These are phyloP conservation scores for Rubia balearica DNA, from an alignment of 305 asterid species.

Conservation along the genomic window DNA sequence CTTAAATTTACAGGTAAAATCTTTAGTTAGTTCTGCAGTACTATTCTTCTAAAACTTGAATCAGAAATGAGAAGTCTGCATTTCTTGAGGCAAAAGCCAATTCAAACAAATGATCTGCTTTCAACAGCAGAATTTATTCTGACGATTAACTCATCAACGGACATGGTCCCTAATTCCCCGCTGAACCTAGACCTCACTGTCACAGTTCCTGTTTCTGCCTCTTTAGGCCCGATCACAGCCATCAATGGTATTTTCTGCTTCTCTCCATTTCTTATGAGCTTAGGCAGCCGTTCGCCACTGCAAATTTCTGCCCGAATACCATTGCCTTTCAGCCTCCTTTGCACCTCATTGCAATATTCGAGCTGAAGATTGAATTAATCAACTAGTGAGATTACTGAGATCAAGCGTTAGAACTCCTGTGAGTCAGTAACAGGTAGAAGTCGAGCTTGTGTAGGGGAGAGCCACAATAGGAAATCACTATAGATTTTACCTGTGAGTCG, in stretches of 20 bases:
- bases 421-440: slow-evolving; percentile 75
- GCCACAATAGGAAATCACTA: slow-evolving; percentile 89
- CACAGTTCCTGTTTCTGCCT: slow-evolving; percentile 56
- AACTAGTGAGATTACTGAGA: neutral
- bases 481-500: slow-evolving; percentile 46
- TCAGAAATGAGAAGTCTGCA: neutral
- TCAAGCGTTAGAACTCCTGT: slow-evolving; percentile 32
- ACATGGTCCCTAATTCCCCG: slow-evolving; percentile 77
- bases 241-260: slow-evolving; percentile 81
- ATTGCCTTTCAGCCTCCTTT: slow-evolving; percentile 40
- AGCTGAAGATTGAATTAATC: slow-evolving; percentile 34
- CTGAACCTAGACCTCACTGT: slow-evolving; percentile 75
- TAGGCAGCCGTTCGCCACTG: slow-evolving; percentile 74
- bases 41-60: neutral
- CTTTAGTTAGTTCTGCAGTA: neutral
- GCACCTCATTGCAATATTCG: slow-evolving; percentile 64
- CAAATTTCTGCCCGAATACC: slow-evolving; percentile 71
- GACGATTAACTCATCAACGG: slow-evolving; percentile 53
- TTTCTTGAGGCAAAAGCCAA: neutral
- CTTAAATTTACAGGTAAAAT: no score
- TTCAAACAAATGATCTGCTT: slow-evolving; percentile 42
- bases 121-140: slow-evolving; percentile 48
- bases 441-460: slow-evolving; percentile 80
- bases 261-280: slow-evolving; percentile 79
- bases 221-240: slow-evolving; percentile 88